These are phyloP conservation scores for Phlegmacium glaucopus DNA, from an alignment of 768 basidiomycete species.

Conservation along the genomic window DNA sequence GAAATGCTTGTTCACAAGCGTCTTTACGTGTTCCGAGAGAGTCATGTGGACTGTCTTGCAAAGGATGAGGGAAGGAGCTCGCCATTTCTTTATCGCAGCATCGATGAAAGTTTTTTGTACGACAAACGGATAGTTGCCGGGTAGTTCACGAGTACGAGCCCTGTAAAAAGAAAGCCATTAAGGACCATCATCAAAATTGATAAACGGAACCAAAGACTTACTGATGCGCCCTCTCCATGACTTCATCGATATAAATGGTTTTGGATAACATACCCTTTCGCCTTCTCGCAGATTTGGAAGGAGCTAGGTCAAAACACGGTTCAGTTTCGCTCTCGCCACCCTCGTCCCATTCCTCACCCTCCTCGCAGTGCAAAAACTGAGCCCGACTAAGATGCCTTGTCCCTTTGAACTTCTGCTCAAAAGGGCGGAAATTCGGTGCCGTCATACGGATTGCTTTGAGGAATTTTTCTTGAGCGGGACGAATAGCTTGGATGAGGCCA, in stretches of 20 bases:
- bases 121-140: constrained; percentile 61
- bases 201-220: constrained; percentile 30
- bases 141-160: constrained; percentile 68
- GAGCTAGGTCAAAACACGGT: not conserved
- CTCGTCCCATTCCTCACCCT: constrained; percentile 12
- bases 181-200: not conserved
- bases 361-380: constrained; percentile 18
- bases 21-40: constrained; percentile 36
- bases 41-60: constrained; percentile 36
- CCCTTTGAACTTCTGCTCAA: constrained; percentile 18
- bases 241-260: constrained; percentile 50
- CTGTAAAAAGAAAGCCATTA: constrained; percentile 28
- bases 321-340: constrained; percentile 6
- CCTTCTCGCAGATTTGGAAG: not conserved
- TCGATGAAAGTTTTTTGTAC: constrained; percentile 52
- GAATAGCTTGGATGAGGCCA: constrained; percentile 56
- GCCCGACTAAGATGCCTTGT: constrained; percentile 12
- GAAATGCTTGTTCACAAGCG: constrained; percentile 49
- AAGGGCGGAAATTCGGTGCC: constrained; percentile 57
- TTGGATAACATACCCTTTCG: constrained; percentile 2
- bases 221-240: constrained; percentile 43
- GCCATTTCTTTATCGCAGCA: constrained; percentile 45
- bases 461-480: constrained; percentile 46
- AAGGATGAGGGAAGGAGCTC: constrained; percentile 39
- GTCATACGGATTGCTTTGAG: constrained; percentile 44